These are phyloP conservation scores for Solanum rostratum DNA, from an alignment of 257 asterid genomes.

Conservation along the genomic window DNA sequence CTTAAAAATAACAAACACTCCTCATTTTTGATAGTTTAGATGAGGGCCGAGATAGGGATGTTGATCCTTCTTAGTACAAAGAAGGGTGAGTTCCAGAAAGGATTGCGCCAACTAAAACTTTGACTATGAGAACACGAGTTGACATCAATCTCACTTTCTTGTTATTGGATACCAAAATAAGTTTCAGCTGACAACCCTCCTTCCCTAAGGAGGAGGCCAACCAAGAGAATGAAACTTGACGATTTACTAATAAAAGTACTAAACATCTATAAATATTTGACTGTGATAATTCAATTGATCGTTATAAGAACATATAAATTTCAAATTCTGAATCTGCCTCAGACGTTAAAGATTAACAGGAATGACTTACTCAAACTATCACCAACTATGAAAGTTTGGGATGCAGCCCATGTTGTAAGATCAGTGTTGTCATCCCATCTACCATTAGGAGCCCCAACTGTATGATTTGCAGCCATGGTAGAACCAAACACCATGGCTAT, in stretches of 20 bases:
- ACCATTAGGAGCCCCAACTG: conserved; percentile 45
- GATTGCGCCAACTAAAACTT: background rate
- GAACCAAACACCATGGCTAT: conserved; percentile 6
- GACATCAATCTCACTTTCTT: background rate
- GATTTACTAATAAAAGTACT: background rate
- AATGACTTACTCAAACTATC: conserved; percentile 42
- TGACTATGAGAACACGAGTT: background rate
- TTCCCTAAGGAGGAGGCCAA: background rate
- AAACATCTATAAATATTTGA: background rate
- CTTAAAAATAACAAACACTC: too few relatives aligned
- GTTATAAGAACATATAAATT: background rate
- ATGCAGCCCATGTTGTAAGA: conserved; percentile 45
- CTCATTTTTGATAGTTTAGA: too few relatives aligned
- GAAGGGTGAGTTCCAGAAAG: background rate
- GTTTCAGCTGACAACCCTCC: background rate
- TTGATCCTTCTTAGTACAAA: background rate
- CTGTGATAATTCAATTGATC: background rate
- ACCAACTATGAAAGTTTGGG: conserved; percentile 24
- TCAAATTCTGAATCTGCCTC: background rate
- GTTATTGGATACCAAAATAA: background rate
- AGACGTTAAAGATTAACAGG: background rate
- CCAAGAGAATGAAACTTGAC: background rate
- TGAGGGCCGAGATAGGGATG: background rate
- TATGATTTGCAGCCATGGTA: conserved; percentile 38
- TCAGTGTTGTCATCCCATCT: conserved; percentile 42